Conservation (phyloP, 176 grass and related monocot genomes). For the Echinochloa phyllopogon region DNA sequence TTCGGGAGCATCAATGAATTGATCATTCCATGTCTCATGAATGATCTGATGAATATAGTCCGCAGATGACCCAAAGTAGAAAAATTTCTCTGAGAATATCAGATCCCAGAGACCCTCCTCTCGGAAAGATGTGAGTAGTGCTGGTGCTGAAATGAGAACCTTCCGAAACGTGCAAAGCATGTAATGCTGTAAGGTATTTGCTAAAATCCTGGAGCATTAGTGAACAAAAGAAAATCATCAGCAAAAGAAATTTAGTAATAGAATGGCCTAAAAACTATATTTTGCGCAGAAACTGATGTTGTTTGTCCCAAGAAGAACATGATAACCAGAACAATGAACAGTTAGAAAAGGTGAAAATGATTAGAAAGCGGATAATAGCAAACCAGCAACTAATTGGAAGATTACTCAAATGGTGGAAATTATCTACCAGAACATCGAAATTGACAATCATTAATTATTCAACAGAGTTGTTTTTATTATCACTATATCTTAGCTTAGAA, state of each 20-base stretch:
- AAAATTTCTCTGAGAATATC: constrained; percentile 95
- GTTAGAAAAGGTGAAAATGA: background rate
- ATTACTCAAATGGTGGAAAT: constrained; percentile 36
- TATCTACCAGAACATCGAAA: constrained; percentile 12
- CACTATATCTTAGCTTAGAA: constrained; percentile 20
- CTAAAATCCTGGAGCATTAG: constrained; percentile 77
- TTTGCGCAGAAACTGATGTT: background rate
- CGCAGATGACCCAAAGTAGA: constrained; percentile 74
- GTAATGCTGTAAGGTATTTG: constrained; percentile 85
- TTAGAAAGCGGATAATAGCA: background rate
- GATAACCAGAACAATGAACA: constrained; percentile 22
- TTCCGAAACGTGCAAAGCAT: constrained; percentile 87
- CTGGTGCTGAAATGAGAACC: constrained; percentile 92
- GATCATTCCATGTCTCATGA: constrained; percentile 37
- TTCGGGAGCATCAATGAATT: constrained; percentile 41
- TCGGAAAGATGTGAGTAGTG: constrained; percentile 79
- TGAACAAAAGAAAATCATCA: constrained; percentile 23
- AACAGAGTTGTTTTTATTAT: background rate
- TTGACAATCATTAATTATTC: constrained; percentile 13
- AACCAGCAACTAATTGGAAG: background rate
- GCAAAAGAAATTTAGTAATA: constrained; percentile 37
- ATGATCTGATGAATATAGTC: constrained; percentile 46
- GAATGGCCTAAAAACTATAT: background rate
- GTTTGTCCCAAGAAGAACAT: background rate
- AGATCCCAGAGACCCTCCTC: constrained; percentile 91